Percentiles rank a stretch among this genome's conserved stretches.
Evolutionary conservation across 495 filamentous ascomycete species (phyloP).

Genomic region (Penicillium herquei): DNA sequence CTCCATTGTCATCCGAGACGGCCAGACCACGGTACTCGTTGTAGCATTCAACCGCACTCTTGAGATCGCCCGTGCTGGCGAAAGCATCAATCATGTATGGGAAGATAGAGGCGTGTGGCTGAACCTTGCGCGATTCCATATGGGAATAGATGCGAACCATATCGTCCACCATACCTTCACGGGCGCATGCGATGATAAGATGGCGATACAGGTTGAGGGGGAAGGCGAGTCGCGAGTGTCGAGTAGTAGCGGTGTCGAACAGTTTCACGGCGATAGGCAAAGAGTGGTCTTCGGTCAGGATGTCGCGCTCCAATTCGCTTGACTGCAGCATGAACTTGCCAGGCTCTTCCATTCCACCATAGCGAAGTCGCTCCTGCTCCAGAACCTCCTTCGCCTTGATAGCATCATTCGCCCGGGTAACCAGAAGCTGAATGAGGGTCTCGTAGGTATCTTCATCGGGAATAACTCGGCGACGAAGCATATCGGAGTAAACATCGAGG

Average conservation of each 20-base stretch:
- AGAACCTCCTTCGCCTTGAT: constrained; percentile 64
- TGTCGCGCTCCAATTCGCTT: constrained; percentile 75
- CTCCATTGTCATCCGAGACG: constrained; percentile 73
- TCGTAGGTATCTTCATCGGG: constrained; percentile 85
- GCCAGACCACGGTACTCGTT: constrained; percentile 87
- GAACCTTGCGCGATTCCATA: constrained; percentile 74
- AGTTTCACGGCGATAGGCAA: constrained; percentile 78
- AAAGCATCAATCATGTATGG: constrained; percentile 92
- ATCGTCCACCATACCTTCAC: constrained; percentile 70
- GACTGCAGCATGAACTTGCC: constrained; percentile 90
- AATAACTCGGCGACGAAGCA: constrained; percentile 80
- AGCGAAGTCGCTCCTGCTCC: constrained; percentile 73
- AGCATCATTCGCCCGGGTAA: constrained; percentile 72
- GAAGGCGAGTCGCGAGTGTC: constrained; percentile 52
- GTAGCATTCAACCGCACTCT: constrained; percentile 91
- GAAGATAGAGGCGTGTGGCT: constrained; percentile 76
- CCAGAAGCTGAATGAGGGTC: constrained; percentile 77
- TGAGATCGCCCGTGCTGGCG: constrained; percentile 72
- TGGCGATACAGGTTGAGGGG: constrained; percentile 74
- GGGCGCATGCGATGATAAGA: constrained; percentile 81
- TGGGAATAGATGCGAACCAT: constrained; percentile 89
- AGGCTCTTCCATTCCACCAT: constrained; percentile 80
- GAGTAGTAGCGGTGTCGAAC: constrained; percentile 68
- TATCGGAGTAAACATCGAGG: constrained; percentile 91
- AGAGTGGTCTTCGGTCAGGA: constrained; percentile 82